Percentiles rank a stretch among this genome's conserved stretches.
Evolutionary conservation across 2,329 filamentous ascomycete species (phyloP).

Genomic region (Pyrenochaeta sp.): DNA sequence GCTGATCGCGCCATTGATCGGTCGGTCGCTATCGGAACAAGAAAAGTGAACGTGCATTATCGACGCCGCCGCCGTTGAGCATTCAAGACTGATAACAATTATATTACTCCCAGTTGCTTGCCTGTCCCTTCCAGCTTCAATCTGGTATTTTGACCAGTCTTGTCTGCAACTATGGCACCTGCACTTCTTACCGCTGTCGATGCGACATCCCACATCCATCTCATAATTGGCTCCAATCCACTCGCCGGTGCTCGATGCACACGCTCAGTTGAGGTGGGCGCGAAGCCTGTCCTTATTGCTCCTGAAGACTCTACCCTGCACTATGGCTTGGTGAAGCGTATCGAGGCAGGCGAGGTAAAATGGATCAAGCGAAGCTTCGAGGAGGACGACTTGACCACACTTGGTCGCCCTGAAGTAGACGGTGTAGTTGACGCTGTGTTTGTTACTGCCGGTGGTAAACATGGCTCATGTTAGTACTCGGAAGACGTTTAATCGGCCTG

Average conservation of each 20-base stretch:
- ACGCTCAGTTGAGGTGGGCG: constrained; percentile 83
- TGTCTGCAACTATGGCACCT: constrained; percentile 50
- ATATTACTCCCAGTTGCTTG: constrained; percentile 14
- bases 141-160: neutral
- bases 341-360: constrained; percentile 71
- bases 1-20: constrained; percentile 29
- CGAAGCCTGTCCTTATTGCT: constrained; percentile 79
- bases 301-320: constrained; percentile 69
- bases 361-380: constrained; percentile 74
- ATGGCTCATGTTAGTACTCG: constrained; percentile 55
- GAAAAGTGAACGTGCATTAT: constrained; percentile 29
- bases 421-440: constrained; percentile 90
- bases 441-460: constrained; percentile 69
- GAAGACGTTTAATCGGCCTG: neutral
- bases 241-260: constrained; percentile 85
- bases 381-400: constrained; percentile 73
- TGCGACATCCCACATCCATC: constrained; percentile 75
- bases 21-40: constrained; percentile 46
- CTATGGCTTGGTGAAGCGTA: constrained; percentile 67
- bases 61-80: constrained; percentile 19
- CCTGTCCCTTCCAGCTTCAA: neutral
- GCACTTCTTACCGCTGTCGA: constrained; percentile 77
- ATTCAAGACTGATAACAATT: constrained; percentile 12
- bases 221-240: constrained; percentile 86
- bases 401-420: constrained; percentile 83